Percentiles rank a stretch among this genome's conserved stretches.
These are phyloP conservation scores for Corchorus capsularis DNA, from an alignment of 345 rosid species.

Conservation along the genomic window DNA sequence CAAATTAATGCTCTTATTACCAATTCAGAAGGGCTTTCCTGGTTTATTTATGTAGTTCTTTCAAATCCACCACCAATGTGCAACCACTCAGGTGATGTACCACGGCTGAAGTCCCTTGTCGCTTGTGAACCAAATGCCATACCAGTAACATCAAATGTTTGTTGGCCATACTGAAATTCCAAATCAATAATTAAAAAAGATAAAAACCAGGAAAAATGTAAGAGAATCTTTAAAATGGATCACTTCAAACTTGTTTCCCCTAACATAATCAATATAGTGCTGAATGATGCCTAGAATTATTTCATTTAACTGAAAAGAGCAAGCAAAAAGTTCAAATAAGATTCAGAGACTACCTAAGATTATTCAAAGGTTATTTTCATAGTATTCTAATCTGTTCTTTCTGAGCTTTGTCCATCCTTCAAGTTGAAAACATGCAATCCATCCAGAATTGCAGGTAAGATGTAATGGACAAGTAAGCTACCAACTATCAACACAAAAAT, in stretches of 20 bases:
- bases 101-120: constrained; percentile 56
- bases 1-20: constrained; percentile 38
- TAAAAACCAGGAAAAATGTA: background rate
- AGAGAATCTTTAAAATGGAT: background rate
- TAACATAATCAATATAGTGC: background rate
- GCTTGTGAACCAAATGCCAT: constrained; percentile 67
- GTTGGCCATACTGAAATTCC: constrained; percentile 66
- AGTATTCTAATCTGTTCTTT: background rate
- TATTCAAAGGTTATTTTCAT: background rate
- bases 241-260: background rate
- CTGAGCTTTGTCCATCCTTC: background rate
- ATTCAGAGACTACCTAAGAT: background rate
- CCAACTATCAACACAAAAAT: constrained; percentile 1
- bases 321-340: background rate
- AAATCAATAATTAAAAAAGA: constrained; percentile 7
- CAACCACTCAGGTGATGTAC: constrained; percentile 86
- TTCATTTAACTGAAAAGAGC: constrained; percentile 4
- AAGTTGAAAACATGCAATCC: background rate
- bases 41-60: constrained; percentile 48
- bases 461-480: background rate
- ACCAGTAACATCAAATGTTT: constrained; percentile 52
- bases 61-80: constrained; percentile 79
- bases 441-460: background rate
- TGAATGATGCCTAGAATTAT: constrained; percentile 12
- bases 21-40: constrained; percentile 16